Evolutionary conservation across 495 filamentous ascomycete species (phyloP).

Genomic region (Penicillium samsonianum): DNA sequence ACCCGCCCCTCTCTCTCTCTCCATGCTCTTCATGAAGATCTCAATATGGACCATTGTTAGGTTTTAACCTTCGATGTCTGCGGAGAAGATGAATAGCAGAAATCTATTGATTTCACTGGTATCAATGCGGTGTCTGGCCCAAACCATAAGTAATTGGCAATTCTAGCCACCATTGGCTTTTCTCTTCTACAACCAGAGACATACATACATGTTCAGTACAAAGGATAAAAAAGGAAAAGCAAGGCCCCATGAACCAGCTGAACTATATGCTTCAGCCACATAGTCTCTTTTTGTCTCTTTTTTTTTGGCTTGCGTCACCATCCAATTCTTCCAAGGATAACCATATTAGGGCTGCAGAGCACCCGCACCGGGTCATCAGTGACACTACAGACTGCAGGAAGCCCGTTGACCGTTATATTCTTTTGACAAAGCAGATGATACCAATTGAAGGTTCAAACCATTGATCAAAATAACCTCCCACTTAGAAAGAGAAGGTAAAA

Average conservation of each 20-base stretch:
- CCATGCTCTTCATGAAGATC: constrained; percentile 3
- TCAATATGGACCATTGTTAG: constrained; percentile 4
- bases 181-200: not conserved
- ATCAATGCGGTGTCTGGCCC: constrained; percentile 7
- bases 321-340: constrained; percentile 4
- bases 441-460: not conserved
- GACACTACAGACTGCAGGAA: constrained; percentile 9
- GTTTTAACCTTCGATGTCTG: constrained; percentile 16
- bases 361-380: not conserved
- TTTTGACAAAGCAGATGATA: constrained; percentile 12
- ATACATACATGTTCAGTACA: not conserved
- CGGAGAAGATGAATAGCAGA: constrained; percentile 8
- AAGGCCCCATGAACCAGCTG: not conserved
- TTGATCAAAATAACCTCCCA: not conserved
- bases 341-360: constrained; percentile 15
- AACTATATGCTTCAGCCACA: not conserved
- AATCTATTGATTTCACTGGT: constrained; percentile 2
- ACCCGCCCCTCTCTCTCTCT: constrained; percentile 3
- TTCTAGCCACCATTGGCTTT: not conserved
- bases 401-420: constrained; percentile 14
- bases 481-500: not conserved
- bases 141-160: not conserved
- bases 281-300: not conserved
- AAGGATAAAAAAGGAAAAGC: not conserved
- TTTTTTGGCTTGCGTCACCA: constrained; percentile 12